Percentiles rank a stretch among this genome's conserved stretches.
Evolutionary conservation across 768 basidiomycete genomes (phyloP).

Genomic region (Amylocystis lapponica): DNA sequence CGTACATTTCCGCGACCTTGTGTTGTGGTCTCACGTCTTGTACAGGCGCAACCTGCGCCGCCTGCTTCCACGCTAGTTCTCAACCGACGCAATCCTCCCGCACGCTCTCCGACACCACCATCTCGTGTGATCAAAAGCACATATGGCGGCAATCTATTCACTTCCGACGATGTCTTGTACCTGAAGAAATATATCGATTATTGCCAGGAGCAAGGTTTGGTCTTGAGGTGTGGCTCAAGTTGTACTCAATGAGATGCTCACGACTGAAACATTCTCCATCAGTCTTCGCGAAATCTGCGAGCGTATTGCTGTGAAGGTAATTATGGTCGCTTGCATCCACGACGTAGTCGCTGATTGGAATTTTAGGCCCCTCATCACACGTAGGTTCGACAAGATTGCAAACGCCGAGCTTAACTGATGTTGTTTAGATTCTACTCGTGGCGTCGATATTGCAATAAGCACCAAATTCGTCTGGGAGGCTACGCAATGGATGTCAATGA

Average conservation of each 20-base stretch:
- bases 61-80: constrained; percentile 62
- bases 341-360: neutral
- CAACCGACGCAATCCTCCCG: constrained; percentile 59
- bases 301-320: constrained; percentile 75
- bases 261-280: constrained; percentile 1
- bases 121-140: constrained; percentile 82
- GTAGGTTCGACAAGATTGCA: constrained; percentile 35
- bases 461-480: constrained; percentile 84
- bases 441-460: constrained; percentile 90
- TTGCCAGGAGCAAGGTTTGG: constrained; percentile 82
- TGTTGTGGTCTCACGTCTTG: constrained; percentile 2
- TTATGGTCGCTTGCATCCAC: neutral
- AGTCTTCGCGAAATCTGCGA: constrained; percentile 84
- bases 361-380: constrained; percentile 82
- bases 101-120: constrained; percentile 80
- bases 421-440: constrained; percentile 75
- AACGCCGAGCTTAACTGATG: neutral
- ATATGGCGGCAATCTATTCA: constrained; percentile 85
- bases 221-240: constrained; percentile 49
- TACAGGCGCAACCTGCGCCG: constrained; percentile 55
- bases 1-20: constrained; percentile 6
- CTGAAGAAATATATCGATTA: constrained; percentile 88
- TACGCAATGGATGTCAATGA: constrained; percentile 70
- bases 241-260: neutral
- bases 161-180: constrained; percentile 76